Percentiles rank a stretch among this genome's conserved stretches.
Evolutionary conservation across 202 grass and related monocot species (phyloP).

Genomic region (Cymbopogon flexuosus): DNA sequence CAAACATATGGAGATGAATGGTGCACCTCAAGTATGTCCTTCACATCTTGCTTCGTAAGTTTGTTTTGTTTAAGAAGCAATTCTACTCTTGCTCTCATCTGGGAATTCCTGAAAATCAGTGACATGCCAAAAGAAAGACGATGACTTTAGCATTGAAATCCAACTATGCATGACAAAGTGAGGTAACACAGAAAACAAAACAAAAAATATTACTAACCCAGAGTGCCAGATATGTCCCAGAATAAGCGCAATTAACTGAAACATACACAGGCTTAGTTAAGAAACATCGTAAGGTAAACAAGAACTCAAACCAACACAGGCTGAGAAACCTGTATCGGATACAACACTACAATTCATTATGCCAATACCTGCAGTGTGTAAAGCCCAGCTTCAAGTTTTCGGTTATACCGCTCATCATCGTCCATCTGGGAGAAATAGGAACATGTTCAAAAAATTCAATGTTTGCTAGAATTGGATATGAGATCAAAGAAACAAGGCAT

Average conservation of each 20-base stretch:
- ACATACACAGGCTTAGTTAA: constrained; percentile 32
- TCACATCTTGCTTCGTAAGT: constrained; percentile 81
- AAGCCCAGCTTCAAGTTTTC: constrained; percentile 89
- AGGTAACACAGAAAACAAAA: constrained; percentile 1
- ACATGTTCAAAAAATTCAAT: constrained; percentile 16
- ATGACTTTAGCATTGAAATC: constrained; percentile 14
- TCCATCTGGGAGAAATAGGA: constrained; percentile 59
- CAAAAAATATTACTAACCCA: constrained; percentile 57
- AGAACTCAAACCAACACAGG: not conserved
- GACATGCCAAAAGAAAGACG: not conserved
- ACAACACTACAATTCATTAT: not conserved
- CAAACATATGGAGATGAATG: not conserved
- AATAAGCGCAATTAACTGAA: constrained; percentile 89
- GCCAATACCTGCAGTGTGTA: constrained; percentile 83
- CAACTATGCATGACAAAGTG: not conserved
- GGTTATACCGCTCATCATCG: constrained; percentile 79
- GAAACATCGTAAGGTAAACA: constrained; percentile 5
- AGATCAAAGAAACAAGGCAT: not conserved
- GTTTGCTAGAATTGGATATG: constrained; percentile 10
- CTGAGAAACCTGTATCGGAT: constrained; percentile 23
- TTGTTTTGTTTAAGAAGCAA: constrained; percentile 93
- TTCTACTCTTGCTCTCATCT: constrained; percentile 80
- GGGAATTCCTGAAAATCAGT: constrained; percentile 52
- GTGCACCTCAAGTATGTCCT: constrained; percentile 72
- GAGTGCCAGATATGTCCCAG: constrained; percentile 83